Percentiles rank a stretch among this genome's conserved stretches.
phyloP scores from a whole-genome alignment of 2,329 filamentous ascomycete species.

The Cercospora sojina region DNA sequence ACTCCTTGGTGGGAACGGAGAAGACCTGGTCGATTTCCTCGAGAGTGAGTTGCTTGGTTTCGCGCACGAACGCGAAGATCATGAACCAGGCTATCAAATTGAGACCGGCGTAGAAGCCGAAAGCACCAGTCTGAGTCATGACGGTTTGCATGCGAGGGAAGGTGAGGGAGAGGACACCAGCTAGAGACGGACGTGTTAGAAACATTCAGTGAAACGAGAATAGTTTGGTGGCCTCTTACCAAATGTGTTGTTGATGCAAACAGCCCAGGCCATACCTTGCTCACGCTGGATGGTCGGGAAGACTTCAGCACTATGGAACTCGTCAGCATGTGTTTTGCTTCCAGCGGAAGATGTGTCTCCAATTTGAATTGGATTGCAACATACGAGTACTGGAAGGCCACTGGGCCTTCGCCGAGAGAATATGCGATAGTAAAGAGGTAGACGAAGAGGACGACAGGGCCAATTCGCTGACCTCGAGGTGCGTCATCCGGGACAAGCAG shows the following conservation, averaged over 20 bases:
- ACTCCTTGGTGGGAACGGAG: conserved; percentile 49
- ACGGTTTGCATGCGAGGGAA: conserved; percentile 51
- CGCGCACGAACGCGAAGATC: conserved; percentile 49
- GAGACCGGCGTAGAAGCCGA: conserved; percentile 58
- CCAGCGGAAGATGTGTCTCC: neutral
- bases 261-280: conserved; percentile 51
- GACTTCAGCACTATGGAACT: conserved; percentile 41
- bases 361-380: neutral
- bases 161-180: conserved; percentile 40
- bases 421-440: conserved; percentile 57
- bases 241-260: conserved; percentile 57
- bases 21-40: conserved; percentile 55
- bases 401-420: conserved; percentile 46
- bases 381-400: conserved; percentile 43
- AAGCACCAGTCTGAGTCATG: conserved; percentile 54
- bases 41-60: conserved; percentile 51
- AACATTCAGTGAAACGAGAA: neutral
- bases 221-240: conserved; percentile 22
- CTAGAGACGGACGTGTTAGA: conserved; percentile 41
- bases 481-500: conserved; percentile 35
- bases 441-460: conserved; percentile 42
- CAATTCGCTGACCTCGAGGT: conserved; percentile 38
- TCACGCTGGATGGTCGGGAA: conserved; percentile 49
- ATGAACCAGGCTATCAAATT: conserved; percentile 56
- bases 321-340: neutral